Conservation (phyloP, 345 rosid genomes). For the Syzygium aqueum region DNA sequence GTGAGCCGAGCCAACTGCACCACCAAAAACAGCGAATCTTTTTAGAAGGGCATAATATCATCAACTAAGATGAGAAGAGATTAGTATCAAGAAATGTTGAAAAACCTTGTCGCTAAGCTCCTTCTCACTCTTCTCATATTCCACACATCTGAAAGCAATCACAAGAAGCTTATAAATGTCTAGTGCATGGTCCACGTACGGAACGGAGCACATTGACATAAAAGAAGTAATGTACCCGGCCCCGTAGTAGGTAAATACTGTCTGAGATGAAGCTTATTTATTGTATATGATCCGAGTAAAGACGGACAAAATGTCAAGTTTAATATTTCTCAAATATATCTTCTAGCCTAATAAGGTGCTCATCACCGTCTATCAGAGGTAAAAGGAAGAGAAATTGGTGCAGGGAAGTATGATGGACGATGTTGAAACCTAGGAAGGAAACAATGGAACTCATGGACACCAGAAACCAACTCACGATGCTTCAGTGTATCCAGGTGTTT, state of each 20-base stretch:
- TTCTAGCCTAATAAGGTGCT: neutral
- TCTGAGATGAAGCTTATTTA: neutral
- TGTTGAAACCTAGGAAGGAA: neutral
- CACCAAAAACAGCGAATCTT: neutral
- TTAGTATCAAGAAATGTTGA: neutral
- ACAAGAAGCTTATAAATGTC: neutral
- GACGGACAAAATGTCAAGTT: neutral
- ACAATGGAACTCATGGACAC: neutral
- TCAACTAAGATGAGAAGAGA: neutral
- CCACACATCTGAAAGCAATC: slow-evolving; percentile 47
- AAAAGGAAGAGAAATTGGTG: neutral
- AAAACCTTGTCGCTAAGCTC: slow-evolving; percentile 56
- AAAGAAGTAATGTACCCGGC: neutral
- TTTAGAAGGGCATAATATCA: neutral
- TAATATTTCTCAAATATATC: neutral
- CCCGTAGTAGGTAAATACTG: neutral
- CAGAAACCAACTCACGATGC: neutral
- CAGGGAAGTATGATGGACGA: neutral
- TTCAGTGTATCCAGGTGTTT: neutral
- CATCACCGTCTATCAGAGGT: neutral
- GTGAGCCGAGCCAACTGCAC: slow-evolving; percentile 42
- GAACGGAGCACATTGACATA: neutral
- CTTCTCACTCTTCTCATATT: slow-evolving; percentile 45
- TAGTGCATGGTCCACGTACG: neutral
- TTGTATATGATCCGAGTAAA: neutral